These are phyloP conservation scores for Podospora anserina DNA, from an alignment of 495 filamentous ascomycete species.

Conservation along the genomic window DNA sequence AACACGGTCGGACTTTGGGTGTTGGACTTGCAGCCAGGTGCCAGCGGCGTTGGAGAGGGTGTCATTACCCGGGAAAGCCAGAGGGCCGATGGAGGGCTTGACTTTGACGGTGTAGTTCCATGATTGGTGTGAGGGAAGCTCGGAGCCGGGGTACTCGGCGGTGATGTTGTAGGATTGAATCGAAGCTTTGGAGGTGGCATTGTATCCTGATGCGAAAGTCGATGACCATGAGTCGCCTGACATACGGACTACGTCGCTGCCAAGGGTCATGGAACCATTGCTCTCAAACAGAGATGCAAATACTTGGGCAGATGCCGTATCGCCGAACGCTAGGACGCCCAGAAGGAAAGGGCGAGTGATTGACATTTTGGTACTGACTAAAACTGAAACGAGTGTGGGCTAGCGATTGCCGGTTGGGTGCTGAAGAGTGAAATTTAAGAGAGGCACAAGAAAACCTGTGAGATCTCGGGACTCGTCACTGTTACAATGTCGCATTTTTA, in stretches of 20 bases:
- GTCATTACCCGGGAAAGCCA: background rate
- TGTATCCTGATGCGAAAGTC: background rate
- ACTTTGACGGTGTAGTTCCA: background rate
- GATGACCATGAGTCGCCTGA: background rate
- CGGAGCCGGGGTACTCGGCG: background rate
- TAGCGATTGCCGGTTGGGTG: too few species aligned
- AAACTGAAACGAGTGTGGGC: too few species aligned
- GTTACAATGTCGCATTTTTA: background rate
- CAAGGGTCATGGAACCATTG: background rate
- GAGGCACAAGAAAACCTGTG: background rate
- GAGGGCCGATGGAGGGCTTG: background rate
- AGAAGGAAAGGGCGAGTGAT: too few species aligned
- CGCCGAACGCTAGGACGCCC: background rate
- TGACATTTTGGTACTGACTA: too few species aligned
- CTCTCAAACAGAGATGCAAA: too few species aligned
- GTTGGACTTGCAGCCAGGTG: background rate
- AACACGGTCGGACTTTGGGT: background rate
- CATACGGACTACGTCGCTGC: background rate
- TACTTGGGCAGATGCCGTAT: background rate
- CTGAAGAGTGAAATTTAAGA: background rate
- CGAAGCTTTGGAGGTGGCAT: background rate
- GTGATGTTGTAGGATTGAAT: background rate
- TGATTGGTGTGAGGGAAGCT: background rate
- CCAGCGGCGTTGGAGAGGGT: background rate
- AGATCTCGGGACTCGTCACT: background rate